These are phyloP conservation scores for Penicillium sp. DNA, from an alignment of 2,329 filamentous ascomycete species.

Conservation along the genomic window DNA sequence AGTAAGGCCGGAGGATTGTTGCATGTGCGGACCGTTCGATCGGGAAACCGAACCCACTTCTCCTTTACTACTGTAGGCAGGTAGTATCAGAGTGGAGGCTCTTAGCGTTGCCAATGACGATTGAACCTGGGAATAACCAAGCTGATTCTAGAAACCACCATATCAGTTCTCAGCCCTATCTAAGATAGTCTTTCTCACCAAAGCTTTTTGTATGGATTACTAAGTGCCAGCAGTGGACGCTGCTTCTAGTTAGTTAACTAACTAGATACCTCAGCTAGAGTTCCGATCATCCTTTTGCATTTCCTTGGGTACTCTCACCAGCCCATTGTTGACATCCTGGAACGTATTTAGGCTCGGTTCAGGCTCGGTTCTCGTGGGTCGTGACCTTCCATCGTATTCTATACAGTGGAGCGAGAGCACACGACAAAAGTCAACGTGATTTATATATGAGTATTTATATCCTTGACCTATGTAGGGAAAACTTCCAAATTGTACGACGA, in stretches of 20 bases:
- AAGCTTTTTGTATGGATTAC: too few species aligned
- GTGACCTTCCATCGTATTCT: neutral
- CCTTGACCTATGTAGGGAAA: neutral
- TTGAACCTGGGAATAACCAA: too few species aligned
- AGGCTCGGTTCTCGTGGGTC: neutral
- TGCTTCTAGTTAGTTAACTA: too few species aligned
- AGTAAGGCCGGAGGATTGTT: neutral
- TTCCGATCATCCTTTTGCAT: too few species aligned
- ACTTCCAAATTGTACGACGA: neutral
- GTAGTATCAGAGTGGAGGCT: neutral
- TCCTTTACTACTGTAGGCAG: neutral
- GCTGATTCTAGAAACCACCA: too few species aligned
- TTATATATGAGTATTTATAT: neutral
- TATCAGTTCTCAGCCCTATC: too few species aligned
- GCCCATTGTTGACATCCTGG: neutral
- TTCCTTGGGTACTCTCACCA: too few species aligned
- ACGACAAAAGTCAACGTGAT: neutral
- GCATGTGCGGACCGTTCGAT: constrained; percentile 3
- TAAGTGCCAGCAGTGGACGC: too few species aligned
- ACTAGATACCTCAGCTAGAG: too few species aligned
- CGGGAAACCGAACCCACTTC: neutral
- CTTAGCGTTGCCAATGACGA: neutral
- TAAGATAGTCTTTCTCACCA: too few species aligned
- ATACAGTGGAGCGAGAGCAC: neutral
- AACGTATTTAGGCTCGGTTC: neutral